Conservation (phyloP, 345 rosid species). For the Ricinus communis region DNA sequence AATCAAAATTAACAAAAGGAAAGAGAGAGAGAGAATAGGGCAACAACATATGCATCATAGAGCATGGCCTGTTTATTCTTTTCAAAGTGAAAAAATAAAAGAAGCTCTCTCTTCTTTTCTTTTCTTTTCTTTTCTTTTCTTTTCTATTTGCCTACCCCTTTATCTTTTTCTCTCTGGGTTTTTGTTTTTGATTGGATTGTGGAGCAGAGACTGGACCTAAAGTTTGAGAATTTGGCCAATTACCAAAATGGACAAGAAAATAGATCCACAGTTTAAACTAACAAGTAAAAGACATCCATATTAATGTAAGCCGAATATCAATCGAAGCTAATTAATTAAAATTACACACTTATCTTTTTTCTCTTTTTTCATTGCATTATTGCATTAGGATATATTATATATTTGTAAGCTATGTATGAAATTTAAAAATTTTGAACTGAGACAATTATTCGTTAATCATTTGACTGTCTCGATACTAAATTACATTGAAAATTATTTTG, state of each 20-base stretch:
- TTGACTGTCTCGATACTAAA: no score
- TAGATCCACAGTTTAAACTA: neutral
- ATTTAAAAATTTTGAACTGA: no score
- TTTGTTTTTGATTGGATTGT: conserved; percentile 1
- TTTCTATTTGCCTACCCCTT: neutral
- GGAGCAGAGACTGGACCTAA: conserved; percentile 23
- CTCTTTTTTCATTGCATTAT: no score
- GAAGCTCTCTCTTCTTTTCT: conserved; percentile 15
- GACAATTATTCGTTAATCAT: no score
- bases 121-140: conserved; percentile 10
- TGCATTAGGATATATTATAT: no score
- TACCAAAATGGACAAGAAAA: conserved; percentile 17
- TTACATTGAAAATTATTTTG: no score
- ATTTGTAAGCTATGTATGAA: no score
- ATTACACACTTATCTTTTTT: no score
- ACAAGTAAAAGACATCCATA: no score
- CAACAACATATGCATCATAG: neutral
- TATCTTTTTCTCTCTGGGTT: neutral
- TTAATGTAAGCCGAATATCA: no score
- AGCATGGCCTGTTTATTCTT: conserved; percentile 7
- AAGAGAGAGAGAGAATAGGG: neutral
- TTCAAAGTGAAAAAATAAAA: conserved; percentile 17
- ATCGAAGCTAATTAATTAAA: no score
- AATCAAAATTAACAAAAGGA: conserved; percentile 19
- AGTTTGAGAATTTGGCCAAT: conserved; percentile 23